phyloP scores from a whole-genome alignment of 169 alveolate genomes.

The Eimeria sp. region DNA sequence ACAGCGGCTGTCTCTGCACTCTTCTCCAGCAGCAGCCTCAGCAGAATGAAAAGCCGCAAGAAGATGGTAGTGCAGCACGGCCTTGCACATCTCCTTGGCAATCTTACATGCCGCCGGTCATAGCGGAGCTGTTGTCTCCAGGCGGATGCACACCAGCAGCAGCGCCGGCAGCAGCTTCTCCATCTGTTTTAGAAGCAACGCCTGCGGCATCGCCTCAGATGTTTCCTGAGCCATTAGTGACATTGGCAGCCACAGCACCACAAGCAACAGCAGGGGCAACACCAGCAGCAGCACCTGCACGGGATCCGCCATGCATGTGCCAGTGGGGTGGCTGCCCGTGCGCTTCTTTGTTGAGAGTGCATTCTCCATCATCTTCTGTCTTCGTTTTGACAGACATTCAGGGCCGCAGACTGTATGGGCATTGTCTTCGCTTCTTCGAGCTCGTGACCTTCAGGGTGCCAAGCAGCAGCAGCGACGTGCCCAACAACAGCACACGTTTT shows the following conservation, averaged over 20 bases:
- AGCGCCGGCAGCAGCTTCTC: slow-evolving; percentile 2
- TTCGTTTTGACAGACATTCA: slow-evolving; percentile 52
- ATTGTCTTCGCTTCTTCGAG: slow-evolving; percentile 57
- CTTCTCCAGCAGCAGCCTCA: not conserved
- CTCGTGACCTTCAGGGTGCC: slow-evolving; percentile 34
- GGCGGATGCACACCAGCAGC: not conserved
- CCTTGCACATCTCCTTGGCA: slow-evolving; percentile 53
- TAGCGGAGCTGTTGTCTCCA: slow-evolving; percentile 28
- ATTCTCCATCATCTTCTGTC: slow-evolving; percentile 53
- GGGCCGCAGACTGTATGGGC: slow-evolving; percentile 56
- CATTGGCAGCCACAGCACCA: slow-evolving; percentile 11
- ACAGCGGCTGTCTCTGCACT: slow-evolving; percentile 51
- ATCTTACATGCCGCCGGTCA: slow-evolving; percentile 1
- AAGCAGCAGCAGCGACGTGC: not conserved
- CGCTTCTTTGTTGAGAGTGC: slow-evolving; percentile 52
- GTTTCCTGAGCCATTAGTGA: not conserved
- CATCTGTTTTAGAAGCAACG: not conserved
- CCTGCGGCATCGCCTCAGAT: not conserved
- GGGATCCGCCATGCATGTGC: slow-evolving; percentile 29
- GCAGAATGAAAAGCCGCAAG: slow-evolving; percentile 22
- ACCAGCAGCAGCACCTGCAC: not conserved
- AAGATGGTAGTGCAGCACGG: slow-evolving; percentile 20
- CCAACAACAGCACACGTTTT: not conserved
- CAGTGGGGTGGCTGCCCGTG: slow-evolving; percentile 66
- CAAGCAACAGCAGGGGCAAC: not conserved